Conservation (phyloP, 2,329 filamentous ascomycete genomes). For the Phaeomoniella chlamydospora region DNA sequence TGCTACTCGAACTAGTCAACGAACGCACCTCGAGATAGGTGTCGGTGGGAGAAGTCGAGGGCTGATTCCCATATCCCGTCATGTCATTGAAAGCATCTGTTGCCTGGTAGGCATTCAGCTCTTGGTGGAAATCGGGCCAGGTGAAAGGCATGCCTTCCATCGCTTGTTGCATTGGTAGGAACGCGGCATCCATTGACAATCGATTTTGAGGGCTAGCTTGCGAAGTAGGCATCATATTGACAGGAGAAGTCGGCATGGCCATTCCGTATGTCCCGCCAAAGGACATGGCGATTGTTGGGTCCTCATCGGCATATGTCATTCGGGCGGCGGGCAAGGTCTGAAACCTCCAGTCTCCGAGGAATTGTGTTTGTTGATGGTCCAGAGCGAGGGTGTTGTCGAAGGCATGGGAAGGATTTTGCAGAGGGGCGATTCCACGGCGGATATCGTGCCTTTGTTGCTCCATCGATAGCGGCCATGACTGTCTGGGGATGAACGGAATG, state of each 20-base stretch:
- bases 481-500: slow-evolving; percentile 22
- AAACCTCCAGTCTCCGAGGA: slow-evolving; percentile 31
- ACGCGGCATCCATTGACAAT: slow-evolving; percentile 50
- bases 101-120: slow-evolving; percentile 42
- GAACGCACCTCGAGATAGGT: slow-evolving; percentile 79
- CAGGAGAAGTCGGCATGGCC: slow-evolving; percentile 28
- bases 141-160: slow-evolving; percentile 55
- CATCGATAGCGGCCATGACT: slow-evolving; percentile 27
- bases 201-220: slow-evolving; percentile 48
- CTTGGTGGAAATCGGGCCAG: slow-evolving; percentile 67
- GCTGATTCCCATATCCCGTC: slow-evolving; percentile 20
- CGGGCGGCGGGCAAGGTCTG: slow-evolving; percentile 17
- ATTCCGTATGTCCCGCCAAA: slow-evolving; percentile 45
- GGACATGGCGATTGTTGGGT: slow-evolving; percentile 27
- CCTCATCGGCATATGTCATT: neutral
- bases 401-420: slow-evolving; percentile 25
- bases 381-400: slow-evolving; percentile 23
- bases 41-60: slow-evolving; percentile 55
- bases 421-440: slow-evolving; percentile 24
- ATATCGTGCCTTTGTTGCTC: slow-evolving; percentile 23
- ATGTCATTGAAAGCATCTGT: slow-evolving; percentile 33
- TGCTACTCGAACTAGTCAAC: slow-evolving; percentile 61
- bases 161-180: slow-evolving; percentile 34
- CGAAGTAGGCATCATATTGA: slow-evolving; percentile 40
- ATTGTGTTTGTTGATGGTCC: slow-evolving; percentile 26